Percentiles rank a stretch among this genome's conserved stretches.
These are phyloP conservation scores for Pichia sp. DNA, from an alignment of 1,139 yeast genomes.

Conservation along the genomic window DNA sequence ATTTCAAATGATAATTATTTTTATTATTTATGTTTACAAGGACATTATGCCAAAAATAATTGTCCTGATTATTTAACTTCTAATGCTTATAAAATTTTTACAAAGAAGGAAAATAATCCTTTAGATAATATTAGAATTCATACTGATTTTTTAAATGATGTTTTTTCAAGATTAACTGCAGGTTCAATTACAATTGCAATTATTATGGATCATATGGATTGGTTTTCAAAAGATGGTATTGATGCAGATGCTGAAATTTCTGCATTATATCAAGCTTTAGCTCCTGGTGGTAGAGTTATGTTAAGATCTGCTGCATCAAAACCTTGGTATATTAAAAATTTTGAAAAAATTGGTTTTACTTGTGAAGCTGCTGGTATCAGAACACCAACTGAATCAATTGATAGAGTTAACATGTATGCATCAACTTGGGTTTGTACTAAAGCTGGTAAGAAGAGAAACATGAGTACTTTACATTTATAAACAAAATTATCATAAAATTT, in stretches of 20 bases:
- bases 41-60: constrained; percentile 51
- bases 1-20: constrained; percentile 72
- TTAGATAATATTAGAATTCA: constrained; percentile 68
- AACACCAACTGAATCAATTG: constrained; percentile 56
- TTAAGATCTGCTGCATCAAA: constrained; percentile 65
- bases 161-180: constrained; percentile 56
- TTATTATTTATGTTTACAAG: constrained; percentile 63
- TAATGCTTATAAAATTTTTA: constrained; percentile 47
- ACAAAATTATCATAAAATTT: too few relatives aligned
- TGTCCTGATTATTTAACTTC: constrained; percentile 73
- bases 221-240: constrained; percentile 64
- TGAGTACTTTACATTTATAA: constrained; percentile 26
- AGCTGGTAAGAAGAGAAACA: constrained; percentile 23
- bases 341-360: constrained; percentile 59
- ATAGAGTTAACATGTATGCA: constrained; percentile 81
- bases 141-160: constrained; percentile 74
- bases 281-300: constrained; percentile 66
- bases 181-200: constrained; percentile 68
- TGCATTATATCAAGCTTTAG: constrained; percentile 58
- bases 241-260: constrained; percentile 64
- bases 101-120: constrained; percentile 35
- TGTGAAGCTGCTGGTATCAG: constrained; percentile 69
- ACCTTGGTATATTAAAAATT: constrained; percentile 74
- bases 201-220: constrained; percentile 90
- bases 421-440: constrained; percentile 82